Conservation (phyloP, 208 protist species). For the Leishmania tropica region DNA sequence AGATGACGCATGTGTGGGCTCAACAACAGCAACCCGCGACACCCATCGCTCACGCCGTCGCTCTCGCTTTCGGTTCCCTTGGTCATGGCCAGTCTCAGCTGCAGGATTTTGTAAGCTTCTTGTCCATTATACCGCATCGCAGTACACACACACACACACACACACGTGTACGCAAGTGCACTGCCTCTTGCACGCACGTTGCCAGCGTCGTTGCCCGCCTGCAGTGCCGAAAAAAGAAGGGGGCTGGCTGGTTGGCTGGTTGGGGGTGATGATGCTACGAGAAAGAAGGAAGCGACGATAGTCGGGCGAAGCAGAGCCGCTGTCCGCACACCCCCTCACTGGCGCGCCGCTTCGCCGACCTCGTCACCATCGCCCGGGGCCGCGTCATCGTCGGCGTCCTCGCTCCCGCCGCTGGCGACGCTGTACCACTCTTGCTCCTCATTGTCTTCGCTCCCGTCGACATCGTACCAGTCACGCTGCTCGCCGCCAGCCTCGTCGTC, state of each 20-base stretch:
- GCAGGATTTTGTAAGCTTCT: neutral
- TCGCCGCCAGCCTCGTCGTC: neutral
- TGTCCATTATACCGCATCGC: neutral
- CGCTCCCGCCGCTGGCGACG: conserved; percentile 19
- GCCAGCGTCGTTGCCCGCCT: neutral
- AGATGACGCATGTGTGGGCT: too few relatives aligned
- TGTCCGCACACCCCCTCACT: neutral
- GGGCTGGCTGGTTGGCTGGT: too few relatives aligned
- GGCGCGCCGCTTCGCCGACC: neutral
- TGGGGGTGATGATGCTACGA: neutral
- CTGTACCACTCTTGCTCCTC: conserved; percentile 33
- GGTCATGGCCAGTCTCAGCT: neutral
- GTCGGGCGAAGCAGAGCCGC: neutral
- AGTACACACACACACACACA: neutral
- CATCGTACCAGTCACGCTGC: conserved; percentile 19
- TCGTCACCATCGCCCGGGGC: neutral
- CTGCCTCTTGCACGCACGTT: neutral
- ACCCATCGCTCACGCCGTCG: neutral
- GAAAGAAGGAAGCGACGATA: neutral
- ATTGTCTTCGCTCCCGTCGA: conserved; percentile 11
- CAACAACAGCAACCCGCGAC: too few relatives aligned
- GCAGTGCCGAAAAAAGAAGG: neutral
- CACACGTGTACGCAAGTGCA: neutral
- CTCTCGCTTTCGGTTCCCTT: neutral
- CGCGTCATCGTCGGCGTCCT: neutral